Conservation (phyloP, 2,329 filamentous ascomycete genomes). For the Penicillium sp. region DNA sequence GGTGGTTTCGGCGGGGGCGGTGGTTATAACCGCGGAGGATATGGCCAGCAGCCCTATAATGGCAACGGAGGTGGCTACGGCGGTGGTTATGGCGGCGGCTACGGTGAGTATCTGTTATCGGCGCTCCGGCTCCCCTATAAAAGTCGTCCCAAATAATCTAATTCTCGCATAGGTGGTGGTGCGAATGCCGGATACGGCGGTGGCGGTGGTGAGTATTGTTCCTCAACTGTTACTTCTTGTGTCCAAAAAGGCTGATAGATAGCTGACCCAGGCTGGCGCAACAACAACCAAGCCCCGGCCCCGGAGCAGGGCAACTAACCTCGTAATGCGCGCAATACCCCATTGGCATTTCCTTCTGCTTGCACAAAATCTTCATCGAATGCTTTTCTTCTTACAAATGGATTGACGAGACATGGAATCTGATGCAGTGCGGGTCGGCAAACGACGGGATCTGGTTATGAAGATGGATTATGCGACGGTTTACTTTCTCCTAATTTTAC, state of each 20-base stretch:
- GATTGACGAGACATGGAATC: conserved; percentile 10
- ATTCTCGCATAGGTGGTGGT: conserved; percentile 18
- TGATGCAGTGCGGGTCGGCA: conserved; percentile 9
- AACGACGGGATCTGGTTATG: neutral
- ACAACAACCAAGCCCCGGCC: conserved; percentile 17
- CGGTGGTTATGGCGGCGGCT: conserved; percentile 32
- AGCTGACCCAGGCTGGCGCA: conserved; percentile 24
- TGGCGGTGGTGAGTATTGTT: conserved; percentile 21
- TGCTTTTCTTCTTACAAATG: conserved; percentile 7
- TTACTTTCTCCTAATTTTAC: neutral
- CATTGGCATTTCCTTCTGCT: conserved; percentile 6
- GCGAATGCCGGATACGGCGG: conserved; percentile 29
- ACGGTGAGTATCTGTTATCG: conserved; percentile 23
- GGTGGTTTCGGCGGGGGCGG: conserved; percentile 26
- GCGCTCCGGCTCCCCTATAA: neutral
- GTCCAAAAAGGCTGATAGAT: neutral
- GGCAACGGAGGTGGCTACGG: conserved; percentile 21
- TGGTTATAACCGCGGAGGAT: conserved; percentile 28
- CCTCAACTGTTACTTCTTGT: neutral
- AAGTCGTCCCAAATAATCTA: neutral
- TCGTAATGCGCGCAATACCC: conserved; percentile 7
- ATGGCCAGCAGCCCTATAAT: conserved; percentile 25
- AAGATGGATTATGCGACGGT: neutral
- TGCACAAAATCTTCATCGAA: conserved; percentile 9
- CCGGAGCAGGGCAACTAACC: conserved; percentile 19